phyloP scores from a whole-genome alignment of 2,329 filamentous ascomycete genomes.

The Penicillium capsulatum region DNA sequence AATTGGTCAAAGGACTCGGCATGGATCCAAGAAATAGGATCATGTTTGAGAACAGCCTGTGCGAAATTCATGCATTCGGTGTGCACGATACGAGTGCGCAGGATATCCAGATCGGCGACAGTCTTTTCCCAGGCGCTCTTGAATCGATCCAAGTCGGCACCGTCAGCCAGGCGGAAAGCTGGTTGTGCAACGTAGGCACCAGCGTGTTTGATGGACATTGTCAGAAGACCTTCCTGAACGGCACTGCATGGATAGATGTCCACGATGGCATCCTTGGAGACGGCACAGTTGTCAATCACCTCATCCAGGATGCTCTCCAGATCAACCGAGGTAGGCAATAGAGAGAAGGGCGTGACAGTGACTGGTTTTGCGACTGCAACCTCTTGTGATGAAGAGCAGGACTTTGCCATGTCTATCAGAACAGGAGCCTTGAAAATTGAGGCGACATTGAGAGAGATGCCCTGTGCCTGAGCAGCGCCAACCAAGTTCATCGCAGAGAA shows the following conservation, averaged over 20 bases:
- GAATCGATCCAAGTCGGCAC: conserved; percentile 42
- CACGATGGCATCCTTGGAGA: conserved; percentile 28
- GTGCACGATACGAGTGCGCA: conserved; percentile 48
- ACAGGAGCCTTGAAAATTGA: conserved; percentile 45
- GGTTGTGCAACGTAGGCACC: conserved; percentile 50
- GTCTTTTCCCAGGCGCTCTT: conserved; percentile 47
- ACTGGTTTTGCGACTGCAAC: background rate
- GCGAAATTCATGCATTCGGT: conserved; percentile 35
- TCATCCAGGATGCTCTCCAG: conserved; percentile 26
- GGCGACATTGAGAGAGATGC: conserved; percentile 41
- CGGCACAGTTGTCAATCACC: conserved; percentile 28
- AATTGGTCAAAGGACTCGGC: conserved; percentile 27
- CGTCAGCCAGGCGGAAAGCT: conserved; percentile 37
- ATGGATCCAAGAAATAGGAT: conserved; percentile 34
- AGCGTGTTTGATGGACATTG: conserved; percentile 46
- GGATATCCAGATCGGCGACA: conserved; percentile 45
- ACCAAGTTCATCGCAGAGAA: conserved; percentile 48
- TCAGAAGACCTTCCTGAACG: conserved; percentile 45
- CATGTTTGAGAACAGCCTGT: conserved; percentile 40
- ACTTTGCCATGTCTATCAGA: conserved; percentile 42
- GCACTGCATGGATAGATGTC: conserved; percentile 45
- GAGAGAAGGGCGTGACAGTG: conserved; percentile 25
- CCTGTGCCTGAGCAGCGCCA: conserved; percentile 37
- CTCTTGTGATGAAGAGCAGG: conserved; percentile 16
- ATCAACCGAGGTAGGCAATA: conserved; percentile 22